Conservation (phyloP, 352 stramenopile genomes). For the Phytophthora citrophthora region DNA sequence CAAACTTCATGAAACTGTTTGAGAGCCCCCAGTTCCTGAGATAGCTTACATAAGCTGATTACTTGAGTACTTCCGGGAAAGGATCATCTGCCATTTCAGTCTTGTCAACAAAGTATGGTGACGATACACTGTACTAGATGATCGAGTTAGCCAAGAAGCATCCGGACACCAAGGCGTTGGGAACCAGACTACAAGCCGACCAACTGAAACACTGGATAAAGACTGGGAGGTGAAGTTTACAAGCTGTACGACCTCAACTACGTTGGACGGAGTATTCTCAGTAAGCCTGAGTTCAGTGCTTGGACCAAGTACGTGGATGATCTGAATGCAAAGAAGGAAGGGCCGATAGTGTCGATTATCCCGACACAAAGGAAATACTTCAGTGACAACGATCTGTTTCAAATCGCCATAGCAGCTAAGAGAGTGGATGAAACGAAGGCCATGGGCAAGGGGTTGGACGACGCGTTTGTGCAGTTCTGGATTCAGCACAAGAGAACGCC, state of each 20-base stretch:
- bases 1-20: not conserved
- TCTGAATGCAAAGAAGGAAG: not conserved
- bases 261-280: not conserved
- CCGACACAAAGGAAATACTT: not conserved
- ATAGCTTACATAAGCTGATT: not conserved
- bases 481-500: not conserved
- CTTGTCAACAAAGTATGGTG: not conserved
- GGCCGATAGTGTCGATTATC: not conserved
- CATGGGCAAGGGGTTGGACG: not conserved
- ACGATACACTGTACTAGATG: not conserved
- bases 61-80: not conserved
- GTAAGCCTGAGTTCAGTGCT: not conserved
- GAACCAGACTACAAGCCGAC: too few species aligned
- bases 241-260: too few species aligned
- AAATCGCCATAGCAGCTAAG: not conserved
- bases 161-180: too few species aligned
- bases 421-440: not conserved
- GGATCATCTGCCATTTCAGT: not conserved
- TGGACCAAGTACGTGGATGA: not conserved
- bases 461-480: not conserved
- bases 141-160: not conserved
- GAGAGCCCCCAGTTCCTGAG: not conserved
- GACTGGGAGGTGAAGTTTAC: too few species aligned
- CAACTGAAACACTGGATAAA: too few species aligned
- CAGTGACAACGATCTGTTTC: not conserved